A percentile compares a stretch with the other conserved stretches of the same genome.
phyloP scores from a whole-genome alignment of 2,329 filamentous ascomycete genomes.

The Rasamsonia emersonii region DNA sequence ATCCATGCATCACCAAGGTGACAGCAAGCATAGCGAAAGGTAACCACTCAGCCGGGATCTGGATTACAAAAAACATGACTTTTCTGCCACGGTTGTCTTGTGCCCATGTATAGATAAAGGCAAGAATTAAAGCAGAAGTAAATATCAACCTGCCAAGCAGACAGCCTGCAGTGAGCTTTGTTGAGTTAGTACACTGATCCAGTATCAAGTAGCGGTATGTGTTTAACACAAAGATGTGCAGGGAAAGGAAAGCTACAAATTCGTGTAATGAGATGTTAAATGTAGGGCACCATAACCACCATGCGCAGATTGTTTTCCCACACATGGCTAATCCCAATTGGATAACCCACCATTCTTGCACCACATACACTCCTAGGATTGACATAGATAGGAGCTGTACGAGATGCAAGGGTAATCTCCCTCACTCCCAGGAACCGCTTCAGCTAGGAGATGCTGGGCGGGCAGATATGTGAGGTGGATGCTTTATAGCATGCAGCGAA shows the following conservation, averaged over 20 bases:
- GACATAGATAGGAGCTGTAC: slow-evolving; percentile 53
- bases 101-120: slow-evolving; percentile 72
- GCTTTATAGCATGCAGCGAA: no score
- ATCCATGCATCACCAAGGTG: slow-evolving; percentile 60
- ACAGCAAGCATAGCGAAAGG: slow-evolving; percentile 72
- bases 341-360: slow-evolving; percentile 69
- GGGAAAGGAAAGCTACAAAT: slow-evolving; percentile 11
- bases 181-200: slow-evolving; percentile 23
- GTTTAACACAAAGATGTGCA: slow-evolving; percentile 11
- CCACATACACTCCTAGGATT: slow-evolving; percentile 52
- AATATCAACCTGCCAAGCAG: slow-evolving; percentile 26
- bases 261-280: no score
- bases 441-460: slow-evolving; percentile 65
- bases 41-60: slow-evolving; percentile 70
- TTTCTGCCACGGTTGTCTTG: slow-evolving; percentile 76
- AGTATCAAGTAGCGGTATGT: no score
- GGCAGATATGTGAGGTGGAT: slow-evolving; percentile 64
- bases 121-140: slow-evolving; percentile 59
- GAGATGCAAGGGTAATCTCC: slow-evolving; percentile 66
- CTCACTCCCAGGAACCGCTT: slow-evolving; percentile 77
- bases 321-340: slow-evolving; percentile 54
- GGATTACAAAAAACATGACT: slow-evolving; percentile 72
- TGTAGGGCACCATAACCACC: slow-evolving; percentile 62
- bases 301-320: slow-evolving; percentile 48
- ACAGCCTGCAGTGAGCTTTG: slow-evolving; percentile 35